phyloP scores from a whole-genome alignment of 139 green algal species.

The Chlorella sp. region DNA sequence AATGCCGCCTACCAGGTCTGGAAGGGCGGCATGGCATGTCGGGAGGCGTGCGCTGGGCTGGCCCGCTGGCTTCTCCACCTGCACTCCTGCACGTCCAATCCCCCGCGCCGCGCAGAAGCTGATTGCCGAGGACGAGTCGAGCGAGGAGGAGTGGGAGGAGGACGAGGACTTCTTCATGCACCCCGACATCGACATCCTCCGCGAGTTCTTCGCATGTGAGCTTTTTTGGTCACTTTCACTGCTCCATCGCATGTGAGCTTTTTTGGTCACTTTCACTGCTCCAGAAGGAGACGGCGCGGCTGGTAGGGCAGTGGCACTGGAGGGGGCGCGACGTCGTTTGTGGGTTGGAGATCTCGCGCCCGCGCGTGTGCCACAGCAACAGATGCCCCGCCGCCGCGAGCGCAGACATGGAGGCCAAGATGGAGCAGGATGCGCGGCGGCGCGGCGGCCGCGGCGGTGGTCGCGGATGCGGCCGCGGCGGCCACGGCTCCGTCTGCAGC shows the following conservation, averaged over 20 bases:
- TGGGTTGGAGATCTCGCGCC: not conserved
- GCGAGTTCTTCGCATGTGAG: slow-evolving; percentile 31
- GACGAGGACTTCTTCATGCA: not conserved
- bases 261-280: too few relatives aligned
- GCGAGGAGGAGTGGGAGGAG: slow-evolving; percentile 17
- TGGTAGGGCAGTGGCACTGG: too few relatives aligned
- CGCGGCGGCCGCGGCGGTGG: not conserved
- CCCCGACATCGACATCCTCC: slow-evolving; percentile 12
- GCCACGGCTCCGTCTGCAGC: too few relatives aligned
- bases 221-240: too few relatives aligned
- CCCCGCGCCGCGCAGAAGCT: not conserved
- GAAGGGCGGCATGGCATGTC: not conserved
- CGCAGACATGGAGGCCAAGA: slow-evolving; percentile 16
- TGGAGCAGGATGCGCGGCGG: not conserved
- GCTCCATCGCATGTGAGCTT: too few relatives aligned
- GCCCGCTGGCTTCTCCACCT: not conserved
- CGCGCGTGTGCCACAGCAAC: not conserved
- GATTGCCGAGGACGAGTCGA: slow-evolving; percentile 5
- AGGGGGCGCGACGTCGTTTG: too few relatives aligned
- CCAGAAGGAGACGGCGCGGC: too few relatives aligned
- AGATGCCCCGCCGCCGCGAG: not conserved
- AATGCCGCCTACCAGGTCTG: slow-evolving; percentile 26
- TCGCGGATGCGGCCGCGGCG: not conserved
- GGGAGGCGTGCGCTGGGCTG: not conserved
- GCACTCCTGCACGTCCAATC: not conserved